Evolutionary conservation across 208 protist genomes (phyloP).

Genomic region (Porcisia deanei): DNA sequence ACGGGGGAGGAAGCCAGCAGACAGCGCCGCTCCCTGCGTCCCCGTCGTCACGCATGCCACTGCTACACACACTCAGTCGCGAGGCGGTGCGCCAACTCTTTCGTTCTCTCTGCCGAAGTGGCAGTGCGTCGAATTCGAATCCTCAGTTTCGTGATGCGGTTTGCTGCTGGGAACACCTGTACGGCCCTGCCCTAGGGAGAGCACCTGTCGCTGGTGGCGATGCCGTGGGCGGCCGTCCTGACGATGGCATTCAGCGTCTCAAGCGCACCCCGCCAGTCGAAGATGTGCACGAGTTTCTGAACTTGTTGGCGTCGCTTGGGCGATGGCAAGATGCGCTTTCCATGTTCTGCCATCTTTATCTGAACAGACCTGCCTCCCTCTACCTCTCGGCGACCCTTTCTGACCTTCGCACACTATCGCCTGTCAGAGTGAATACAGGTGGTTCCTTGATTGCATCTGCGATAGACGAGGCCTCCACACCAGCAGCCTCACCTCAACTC

Average conservation of each 20-base stretch:
- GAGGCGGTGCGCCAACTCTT: constrained; percentile 32
- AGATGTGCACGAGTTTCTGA: constrained; percentile 65
- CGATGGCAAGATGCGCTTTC: constrained; percentile 42
- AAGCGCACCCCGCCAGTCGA: constrained; percentile 18
- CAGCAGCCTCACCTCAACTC: constrained; percentile 24
- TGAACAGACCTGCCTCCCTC: constrained; percentile 13
- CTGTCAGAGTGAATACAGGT: not conserved
- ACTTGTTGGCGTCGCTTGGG: constrained; percentile 39
- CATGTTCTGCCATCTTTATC: constrained; percentile 45
- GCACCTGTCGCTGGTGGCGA: not conserved
- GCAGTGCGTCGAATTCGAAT: not conserved
- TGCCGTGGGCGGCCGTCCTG: not conserved
- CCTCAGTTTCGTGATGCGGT: constrained; percentile 7
- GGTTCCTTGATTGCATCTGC: no score
- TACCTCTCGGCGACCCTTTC: constrained; percentile 21
- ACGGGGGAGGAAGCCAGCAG: not conserved
- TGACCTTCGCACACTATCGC: not conserved
- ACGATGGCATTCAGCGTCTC: not conserved
- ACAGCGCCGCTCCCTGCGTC: not conserved
- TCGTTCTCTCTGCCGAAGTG: constrained; percentile 17
- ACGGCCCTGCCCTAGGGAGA: constrained; percentile 11
- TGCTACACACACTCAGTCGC: constrained; percentile 18
- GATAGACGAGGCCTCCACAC: not conserved
- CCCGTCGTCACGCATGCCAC: not conserved
- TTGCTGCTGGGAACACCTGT: constrained; percentile 32